phyloP scores from a whole-genome alignment of 495 filamentous ascomycete genomes.

The Baudoinia panamericana region DNA sequence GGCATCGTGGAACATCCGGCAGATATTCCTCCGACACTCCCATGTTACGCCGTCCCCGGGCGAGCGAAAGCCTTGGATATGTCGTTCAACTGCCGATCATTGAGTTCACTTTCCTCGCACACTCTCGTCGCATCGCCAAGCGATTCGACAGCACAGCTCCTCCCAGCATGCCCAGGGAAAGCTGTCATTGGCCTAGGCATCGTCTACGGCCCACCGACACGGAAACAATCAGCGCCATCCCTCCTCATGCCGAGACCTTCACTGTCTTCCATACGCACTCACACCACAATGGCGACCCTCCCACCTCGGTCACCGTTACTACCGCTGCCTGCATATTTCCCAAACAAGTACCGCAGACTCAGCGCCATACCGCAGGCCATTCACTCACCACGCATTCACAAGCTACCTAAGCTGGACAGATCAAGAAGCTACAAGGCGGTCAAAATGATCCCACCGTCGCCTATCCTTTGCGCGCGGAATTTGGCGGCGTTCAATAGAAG shows the following conservation, averaged over 20 bases:
- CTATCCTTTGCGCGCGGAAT: conserved; percentile 1
- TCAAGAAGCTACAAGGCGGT: conserved; percentile 4
- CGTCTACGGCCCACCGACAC: conserved; percentile 10
- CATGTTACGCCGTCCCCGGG: neutral
- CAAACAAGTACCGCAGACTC: neutral
- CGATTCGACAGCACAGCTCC: conserved; percentile 4
- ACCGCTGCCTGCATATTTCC: conserved; percentile 10
- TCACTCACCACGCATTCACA: conserved; percentile 1
- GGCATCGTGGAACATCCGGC: conserved; percentile 6
- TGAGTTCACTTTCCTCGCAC: conserved; percentile 10
- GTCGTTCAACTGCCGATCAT: conserved; percentile 19
- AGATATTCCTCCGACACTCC: neutral
- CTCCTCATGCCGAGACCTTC: conserved; percentile 15
- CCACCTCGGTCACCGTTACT: conserved; percentile 11
- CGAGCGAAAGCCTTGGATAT: conserved; percentile 7
- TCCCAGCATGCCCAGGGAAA: conserved; percentile 10
- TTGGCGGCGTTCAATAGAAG: conserved; percentile 6
- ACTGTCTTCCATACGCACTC: conserved; percentile 7
- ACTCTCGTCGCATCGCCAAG: conserved; percentile 5
- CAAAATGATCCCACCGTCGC: conserved; percentile 12
- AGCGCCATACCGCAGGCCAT: conserved; percentile 10
- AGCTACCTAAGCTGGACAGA: neutral
- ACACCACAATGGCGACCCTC: conserved; percentile 3
- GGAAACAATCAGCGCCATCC: neutral
- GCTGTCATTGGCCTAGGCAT: conserved; percentile 12